phyloP scores from a whole-genome alignment of 176 grass and related monocot species.

The barley (Hordeum vulgare) region MorexV3_pseudomolecules_assembly NC_058520.1:567653658-567654157 shows the following conservation, averaged over 20 bases:
- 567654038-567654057: neutral
- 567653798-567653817: slow-evolving; percentile 43
- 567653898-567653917: slow-evolving; percentile 12
- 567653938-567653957: neutral
- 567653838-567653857: slow-evolving; percentile 8
- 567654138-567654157: neutral
- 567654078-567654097: neutral
- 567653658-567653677: slow-evolving; percentile 44
- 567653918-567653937: neutral
- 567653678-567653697: slow-evolving; percentile 83
- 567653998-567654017: neutral
- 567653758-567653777: no score
- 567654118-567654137: neutral
- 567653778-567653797: neutral
- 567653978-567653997: neutral
- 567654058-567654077: neutral
- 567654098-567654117: neutral
- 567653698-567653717: slow-evolving; percentile 4
- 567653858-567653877: neutral
- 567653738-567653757: neutral
- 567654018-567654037: neutral
- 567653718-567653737: neutral
- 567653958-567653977: neutral
- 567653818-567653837: slow-evolving; percentile 21
- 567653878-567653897: slow-evolving; percentile 34